Evolutionary conservation across 257 asterid genomes (phyloP).

Genomic region (Primulina huaijiensis): DNA sequence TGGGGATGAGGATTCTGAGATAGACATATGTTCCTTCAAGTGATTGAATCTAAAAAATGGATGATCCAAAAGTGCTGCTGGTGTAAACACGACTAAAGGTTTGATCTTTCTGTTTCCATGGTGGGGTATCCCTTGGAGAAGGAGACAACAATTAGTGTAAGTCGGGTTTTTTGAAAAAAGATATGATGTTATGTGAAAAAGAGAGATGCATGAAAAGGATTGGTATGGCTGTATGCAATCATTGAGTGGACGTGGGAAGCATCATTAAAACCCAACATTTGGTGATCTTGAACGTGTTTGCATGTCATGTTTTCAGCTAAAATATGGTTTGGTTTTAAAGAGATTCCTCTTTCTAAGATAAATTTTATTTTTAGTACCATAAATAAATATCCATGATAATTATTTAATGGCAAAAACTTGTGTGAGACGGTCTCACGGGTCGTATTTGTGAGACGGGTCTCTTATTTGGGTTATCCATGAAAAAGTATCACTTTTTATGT

Average conservation of each 20-base stretch:
- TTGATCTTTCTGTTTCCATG: no score
- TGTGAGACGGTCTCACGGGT: no score
- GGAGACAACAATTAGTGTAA: not conserved
- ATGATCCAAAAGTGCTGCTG: no score
- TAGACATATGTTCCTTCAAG: not conserved
- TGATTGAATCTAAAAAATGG: not conserved
- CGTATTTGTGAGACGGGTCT: no score
- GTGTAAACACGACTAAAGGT: no score
- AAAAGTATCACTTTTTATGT: no score
- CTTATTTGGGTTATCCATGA: no score
- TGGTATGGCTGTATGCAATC: not conserved
- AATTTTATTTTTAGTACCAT: no score
- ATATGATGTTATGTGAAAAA: not conserved
- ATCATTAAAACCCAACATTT: not conserved
- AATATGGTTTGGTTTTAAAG: not conserved
- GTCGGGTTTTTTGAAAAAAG: not conserved
- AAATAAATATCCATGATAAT: no score
- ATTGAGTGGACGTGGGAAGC: not conserved
- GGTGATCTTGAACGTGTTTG: not conserved
- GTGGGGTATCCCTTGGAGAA: no score
- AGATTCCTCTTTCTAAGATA: no score
- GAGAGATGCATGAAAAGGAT: not conserved
- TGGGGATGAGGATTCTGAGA: conserved; percentile 39
- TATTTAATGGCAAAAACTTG: no score
- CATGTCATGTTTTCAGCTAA: not conserved